Conservation (phyloP, 192 early-diverging fungal genomes). For the Podila horticola region DNA sequence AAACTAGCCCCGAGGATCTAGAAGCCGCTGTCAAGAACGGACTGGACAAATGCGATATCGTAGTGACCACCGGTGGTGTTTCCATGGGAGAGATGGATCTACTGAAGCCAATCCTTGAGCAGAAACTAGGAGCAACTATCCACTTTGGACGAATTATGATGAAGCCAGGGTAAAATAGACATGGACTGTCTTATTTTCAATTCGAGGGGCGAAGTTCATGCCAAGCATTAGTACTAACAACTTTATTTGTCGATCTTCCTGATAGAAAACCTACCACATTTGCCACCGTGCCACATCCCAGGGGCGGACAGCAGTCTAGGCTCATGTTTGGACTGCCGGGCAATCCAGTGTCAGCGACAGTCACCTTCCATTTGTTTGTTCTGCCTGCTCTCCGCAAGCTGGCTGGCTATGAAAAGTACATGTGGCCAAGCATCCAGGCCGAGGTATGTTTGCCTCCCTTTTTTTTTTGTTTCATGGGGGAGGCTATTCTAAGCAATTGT, state of each 20-base stretch:
- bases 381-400: conserved; percentile 86
- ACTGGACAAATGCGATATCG: conserved; percentile 71
- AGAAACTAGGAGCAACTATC: conserved; percentile 77
- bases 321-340: conserved; percentile 93
- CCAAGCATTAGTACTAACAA: neutral
- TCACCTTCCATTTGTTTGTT: conserved; percentile 91
- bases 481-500: neutral
- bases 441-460: conserved; percentile 56
- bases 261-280: conserved; percentile 94
- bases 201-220: too few relatives aligned
- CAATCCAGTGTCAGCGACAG: conserved; percentile 93
- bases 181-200: too few relatives aligned
- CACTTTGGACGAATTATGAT: conserved; percentile 92
- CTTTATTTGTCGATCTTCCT: neutral
- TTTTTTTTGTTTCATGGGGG: neutral
- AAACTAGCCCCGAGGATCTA: conserved; percentile 61
- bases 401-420: conserved; percentile 68
- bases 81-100: conserved; percentile 98
- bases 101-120: conserved; percentile 88
- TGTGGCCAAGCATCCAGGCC: conserved; percentile 62
- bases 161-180: conserved; percentile 81
- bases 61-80: conserved; percentile 95
- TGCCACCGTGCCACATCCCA: conserved; percentile 69
- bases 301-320: conserved; percentile 48
- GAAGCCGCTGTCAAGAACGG: conserved; percentile 57